phyloP scores from a whole-genome alignment of 2,329 filamentous ascomycete species.

The Cryphonectria nitschkei region DNA sequence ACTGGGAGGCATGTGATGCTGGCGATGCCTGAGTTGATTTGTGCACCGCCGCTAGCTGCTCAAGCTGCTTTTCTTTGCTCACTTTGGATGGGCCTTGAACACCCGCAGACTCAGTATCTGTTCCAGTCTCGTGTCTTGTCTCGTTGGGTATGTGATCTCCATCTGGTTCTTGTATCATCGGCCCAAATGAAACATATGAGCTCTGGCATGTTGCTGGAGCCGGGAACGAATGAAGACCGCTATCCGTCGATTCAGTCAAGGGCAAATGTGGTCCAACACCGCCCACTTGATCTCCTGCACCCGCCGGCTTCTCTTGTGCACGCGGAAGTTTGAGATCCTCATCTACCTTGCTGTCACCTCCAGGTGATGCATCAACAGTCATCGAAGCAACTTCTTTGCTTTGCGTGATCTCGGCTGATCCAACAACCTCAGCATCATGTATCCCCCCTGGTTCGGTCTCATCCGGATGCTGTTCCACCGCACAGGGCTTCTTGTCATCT shows the following conservation, averaged over 20 bases:
- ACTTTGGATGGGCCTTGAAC: not conserved
- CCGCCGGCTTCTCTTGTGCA: not conserved
- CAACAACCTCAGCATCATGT: not conserved
- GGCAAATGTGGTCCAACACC: not conserved
- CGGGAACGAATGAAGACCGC: not conserved
- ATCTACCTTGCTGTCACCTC: not conserved
- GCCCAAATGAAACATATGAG: constrained; percentile 6
- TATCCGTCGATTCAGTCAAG: not conserved
- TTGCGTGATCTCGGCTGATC: not conserved
- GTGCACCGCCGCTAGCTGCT: not conserved
- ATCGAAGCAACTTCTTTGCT: not conserved
- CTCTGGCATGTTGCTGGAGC: not conserved
- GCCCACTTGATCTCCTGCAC: not conserved
- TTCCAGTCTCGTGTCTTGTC: not conserved
- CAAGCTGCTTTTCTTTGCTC: constrained; percentile 8
- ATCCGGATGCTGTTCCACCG: not conserved
- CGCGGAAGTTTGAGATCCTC: not conserved
- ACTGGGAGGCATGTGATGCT: not conserved
- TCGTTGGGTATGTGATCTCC: not conserved
- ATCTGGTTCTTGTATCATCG: not conserved
- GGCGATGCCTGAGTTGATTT: not conserved
- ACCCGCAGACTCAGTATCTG: not conserved
- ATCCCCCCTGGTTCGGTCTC: too few species aligned
- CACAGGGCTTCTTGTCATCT: not conserved
- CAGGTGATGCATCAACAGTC: not conserved